Conservation (phyloP, 148 eudicot genomes). For the Silene uniflora region DNA sequence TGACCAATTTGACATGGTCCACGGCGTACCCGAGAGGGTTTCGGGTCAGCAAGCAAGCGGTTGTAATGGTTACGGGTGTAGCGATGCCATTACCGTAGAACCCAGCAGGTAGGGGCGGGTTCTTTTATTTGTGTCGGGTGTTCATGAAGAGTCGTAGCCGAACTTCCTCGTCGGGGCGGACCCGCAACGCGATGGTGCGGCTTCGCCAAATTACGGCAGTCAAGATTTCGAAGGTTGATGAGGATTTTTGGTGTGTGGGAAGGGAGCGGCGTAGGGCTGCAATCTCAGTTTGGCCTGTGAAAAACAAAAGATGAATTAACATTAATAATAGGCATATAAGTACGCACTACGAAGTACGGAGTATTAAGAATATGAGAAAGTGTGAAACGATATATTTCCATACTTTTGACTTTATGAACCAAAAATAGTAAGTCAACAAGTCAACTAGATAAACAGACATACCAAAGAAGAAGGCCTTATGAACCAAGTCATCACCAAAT, state of each 20-base stretch:
- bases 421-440: no score
- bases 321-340: no score
- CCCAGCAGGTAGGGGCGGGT: background rate
- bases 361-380: no score
- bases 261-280: background rate
- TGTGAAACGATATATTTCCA: no score
- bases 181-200: background rate
- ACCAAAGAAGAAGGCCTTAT: no score
- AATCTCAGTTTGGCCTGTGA: conserved; percentile 10
- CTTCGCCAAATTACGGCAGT: background rate
- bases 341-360: no score
- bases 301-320: no score
- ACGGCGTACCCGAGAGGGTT: background rate
- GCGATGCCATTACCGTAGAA: background rate
- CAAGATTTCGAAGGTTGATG: background rate
- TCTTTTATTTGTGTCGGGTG: background rate
- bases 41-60: background rate
- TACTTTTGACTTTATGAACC: no score
- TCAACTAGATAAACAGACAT: no score
- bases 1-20: background rate
- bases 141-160: background rate
- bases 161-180: background rate
- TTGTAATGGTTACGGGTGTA: background rate
- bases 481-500: no score
- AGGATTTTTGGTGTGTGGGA: background rate